A percentile compares a stretch with the other conserved stretches of the same genome.
Conservation (phyloP, 306 rosid species). For the Lathyrus oleraceus region DNA sequence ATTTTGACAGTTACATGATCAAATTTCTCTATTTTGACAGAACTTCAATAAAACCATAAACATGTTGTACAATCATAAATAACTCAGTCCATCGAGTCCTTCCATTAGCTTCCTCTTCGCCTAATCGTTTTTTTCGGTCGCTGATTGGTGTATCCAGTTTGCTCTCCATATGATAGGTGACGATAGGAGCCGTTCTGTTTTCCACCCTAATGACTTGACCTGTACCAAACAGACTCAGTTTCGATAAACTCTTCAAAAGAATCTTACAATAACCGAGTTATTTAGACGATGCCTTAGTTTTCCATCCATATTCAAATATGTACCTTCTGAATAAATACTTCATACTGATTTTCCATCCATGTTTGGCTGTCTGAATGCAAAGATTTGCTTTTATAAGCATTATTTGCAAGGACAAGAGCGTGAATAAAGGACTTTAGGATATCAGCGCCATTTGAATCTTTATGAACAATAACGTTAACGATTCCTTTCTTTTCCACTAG, state of each 20-base stretch:
- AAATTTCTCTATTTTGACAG: background rate
- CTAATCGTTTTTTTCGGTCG: conserved; percentile 64
- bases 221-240: conserved; percentile 37
- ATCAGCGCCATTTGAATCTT: conserved; percentile 73
- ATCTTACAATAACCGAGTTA: background rate
- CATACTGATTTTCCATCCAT: conserved; percentile 81
- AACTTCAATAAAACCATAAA: conserved; percentile 10
- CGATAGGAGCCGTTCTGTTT: conserved; percentile 80
- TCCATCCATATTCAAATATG: conserved; percentile 9
- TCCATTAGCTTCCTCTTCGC: conserved; percentile 5
- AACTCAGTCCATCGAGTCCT: conserved; percentile 16
- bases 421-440: conserved; percentile 73
- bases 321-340: conserved; percentile 70
- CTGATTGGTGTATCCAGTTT: conserved; percentile 64
- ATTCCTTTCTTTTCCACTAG: conserved; percentile 74
- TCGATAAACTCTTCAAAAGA: background rate
- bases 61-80: conserved; percentile 1
- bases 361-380: conserved; percentile 66
- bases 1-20: no score
- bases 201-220: conserved; percentile 85
- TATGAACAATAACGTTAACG: conserved; percentile 63
- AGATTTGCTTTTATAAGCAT: conserved; percentile 46
- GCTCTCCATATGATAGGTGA: conserved; percentile 83
- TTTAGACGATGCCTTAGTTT: background rate
- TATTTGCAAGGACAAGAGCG: conserved; percentile 60